phyloP scores from a whole-genome alignment of 2,329 filamentous ascomycete genomes.

The Aspergillus bombycis region DNA sequence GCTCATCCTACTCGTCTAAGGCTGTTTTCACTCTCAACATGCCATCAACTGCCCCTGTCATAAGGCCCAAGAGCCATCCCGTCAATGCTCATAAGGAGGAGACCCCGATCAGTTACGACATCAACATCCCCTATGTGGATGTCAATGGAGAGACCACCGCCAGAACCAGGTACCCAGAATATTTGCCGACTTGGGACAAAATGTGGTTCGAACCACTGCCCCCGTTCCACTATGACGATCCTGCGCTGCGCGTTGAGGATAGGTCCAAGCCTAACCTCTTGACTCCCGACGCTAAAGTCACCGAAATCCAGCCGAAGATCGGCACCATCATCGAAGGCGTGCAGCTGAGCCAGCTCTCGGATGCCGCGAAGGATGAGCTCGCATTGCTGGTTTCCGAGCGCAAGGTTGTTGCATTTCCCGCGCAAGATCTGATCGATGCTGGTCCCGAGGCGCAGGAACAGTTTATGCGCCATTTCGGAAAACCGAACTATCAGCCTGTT shows the following conservation, averaged over 20 bases:
- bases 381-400: slow-evolving; percentile 71
- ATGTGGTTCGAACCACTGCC: slow-evolving; percentile 51
- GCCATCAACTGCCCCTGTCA: slow-evolving; percentile 37
- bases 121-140: slow-evolving; percentile 53
- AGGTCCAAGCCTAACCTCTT: slow-evolving; percentile 43
- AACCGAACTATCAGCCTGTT: slow-evolving; percentile 50
- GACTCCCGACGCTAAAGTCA: slow-evolving; percentile 32
- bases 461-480: slow-evolving; percentile 52
- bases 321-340: slow-evolving; percentile 48
- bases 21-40: slow-evolving; percentile 20
- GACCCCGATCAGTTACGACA: slow-evolving; percentile 48
- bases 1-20: not conserved
- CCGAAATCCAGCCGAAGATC: slow-evolving; percentile 47
- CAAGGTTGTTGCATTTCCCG: slow-evolving; percentile 55
- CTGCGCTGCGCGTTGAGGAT: slow-evolving; percentile 49
- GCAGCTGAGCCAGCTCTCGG: slow-evolving; percentile 52
- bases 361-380: slow-evolving; percentile 55
- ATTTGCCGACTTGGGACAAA: slow-evolving; percentile 52
- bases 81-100: slow-evolving; percentile 32
- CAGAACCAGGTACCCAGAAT: slow-evolving; percentile 47
- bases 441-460: slow-evolving; percentile 47
- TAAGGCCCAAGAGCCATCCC: slow-evolving; percentile 30
- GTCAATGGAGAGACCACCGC: slow-evolving; percentile 42
- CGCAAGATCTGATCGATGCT: slow-evolving; percentile 53
- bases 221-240: slow-evolving; percentile 50